Percentiles rank a stretch among this genome's conserved stretches.
Conservation (phyloP, 2,329 filamentous ascomycete genomes). For the Gremmenia infestans region DNA sequence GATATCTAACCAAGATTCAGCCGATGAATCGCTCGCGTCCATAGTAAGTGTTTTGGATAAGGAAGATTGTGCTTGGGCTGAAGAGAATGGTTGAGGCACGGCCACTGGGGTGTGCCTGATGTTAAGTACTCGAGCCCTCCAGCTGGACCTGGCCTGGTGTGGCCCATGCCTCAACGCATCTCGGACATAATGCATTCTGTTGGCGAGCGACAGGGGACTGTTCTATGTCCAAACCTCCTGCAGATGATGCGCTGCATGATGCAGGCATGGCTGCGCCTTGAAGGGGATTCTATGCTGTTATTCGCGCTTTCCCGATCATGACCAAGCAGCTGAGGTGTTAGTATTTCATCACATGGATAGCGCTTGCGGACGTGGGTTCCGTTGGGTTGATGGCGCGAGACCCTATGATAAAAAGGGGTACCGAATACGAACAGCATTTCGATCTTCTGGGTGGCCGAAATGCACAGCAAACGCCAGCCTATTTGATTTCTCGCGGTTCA, state of each 20-base stretch:
- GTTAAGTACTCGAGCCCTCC: neutral
- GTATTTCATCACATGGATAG: too few relatives aligned
- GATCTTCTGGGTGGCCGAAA: slow-evolving; percentile 8
- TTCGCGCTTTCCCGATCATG: too few relatives aligned
- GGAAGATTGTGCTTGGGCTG: neutral
- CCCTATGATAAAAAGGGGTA: too few relatives aligned
- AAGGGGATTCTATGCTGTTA: too few relatives aligned
- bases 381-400: too few relatives aligned
- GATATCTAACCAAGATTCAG: slow-evolving; percentile 6
- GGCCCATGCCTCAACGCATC: too few relatives aligned
- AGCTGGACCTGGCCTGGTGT: neutral
- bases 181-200: too few relatives aligned
- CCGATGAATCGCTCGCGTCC: slow-evolving; percentile 2
- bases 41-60: neutral
- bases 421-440: neutral
- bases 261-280: too few relatives aligned
- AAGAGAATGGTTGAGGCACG: neutral
- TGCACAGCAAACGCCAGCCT: slow-evolving; percentile 3
- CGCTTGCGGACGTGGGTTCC: slow-evolving; percentile 3
- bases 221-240: too few relatives aligned
- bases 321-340: neutral
- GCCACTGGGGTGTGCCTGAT: neutral
- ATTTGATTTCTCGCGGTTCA: neutral
- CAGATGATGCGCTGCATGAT: too few relatives aligned
- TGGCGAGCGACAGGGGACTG: too few relatives aligned